Evolutionary conservation across 805 yeast species (phyloP), one percentile per base, ranked within the genome.

Genomic region (Candida maesae): DNA sequence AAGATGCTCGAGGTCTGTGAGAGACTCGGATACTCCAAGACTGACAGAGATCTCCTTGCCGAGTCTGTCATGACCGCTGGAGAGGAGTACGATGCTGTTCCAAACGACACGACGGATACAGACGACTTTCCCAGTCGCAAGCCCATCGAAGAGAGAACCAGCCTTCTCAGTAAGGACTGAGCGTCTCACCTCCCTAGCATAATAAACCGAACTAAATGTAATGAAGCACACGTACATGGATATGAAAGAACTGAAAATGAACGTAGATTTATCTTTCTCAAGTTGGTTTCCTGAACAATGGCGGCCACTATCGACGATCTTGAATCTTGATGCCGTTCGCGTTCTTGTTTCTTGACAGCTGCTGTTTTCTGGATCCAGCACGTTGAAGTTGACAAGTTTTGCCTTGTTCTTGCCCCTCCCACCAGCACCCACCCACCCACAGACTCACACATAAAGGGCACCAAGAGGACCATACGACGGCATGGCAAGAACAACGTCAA

Each of bases 1-100:
- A 57, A 60, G 23, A 90, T 91, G 95, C 41, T 60, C 16, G 50
- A 50, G 6, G 68, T 62, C 30, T 44, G 70, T 21, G 53, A 61
- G 38, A 44, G 47, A 14, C 44, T 70, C 12, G 74, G 74, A 2
- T 68, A 63, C 43, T 66, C 74, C 5, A 48, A 39, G 27, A 62
- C 64, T 9, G 64, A 61, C 26, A 45, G 49, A 21, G 49, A 53
- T 37, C 63, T 53, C 35, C 59, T 64, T 3, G 52, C 46, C 11
- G 41, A 24, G 5, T 32, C 26, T 6, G 16, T 26, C 9, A 23
- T 21, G 9, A 17, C 30, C 10, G 41, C 21, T 11, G 36, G 18
- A 2, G 50, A 47, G 3, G 52, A 50, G 14, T 41, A 51, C 19
- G 58, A 54, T 33, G 39, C 52, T 6, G 36, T 50, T 4, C 56